phyloP scores from a whole-genome alignment of 1,284 basidiomycete species.

The Cutaneotrichosporon sp. region DNA sequence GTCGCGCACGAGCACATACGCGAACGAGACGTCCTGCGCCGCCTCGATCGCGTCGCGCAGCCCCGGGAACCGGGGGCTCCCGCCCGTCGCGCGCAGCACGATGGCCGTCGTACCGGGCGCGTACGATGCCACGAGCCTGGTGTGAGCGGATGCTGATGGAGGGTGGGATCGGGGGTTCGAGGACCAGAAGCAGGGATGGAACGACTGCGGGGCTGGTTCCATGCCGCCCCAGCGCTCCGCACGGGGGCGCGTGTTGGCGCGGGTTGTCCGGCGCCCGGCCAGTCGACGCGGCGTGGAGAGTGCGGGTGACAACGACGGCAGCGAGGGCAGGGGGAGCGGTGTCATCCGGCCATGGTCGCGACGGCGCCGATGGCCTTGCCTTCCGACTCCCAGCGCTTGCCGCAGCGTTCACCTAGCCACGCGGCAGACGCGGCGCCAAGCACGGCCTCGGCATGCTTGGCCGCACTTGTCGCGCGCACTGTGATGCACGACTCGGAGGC shows the following conservation, averaged over 20 bases:
- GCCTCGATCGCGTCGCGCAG: conserved; percentile 13
- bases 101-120: conserved; percentile 21
- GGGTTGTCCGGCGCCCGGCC: no score
- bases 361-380: not conserved
- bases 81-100: conserved; percentile 29
- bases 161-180: not conserved
- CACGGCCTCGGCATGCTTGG: no score
- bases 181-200: not conserved
- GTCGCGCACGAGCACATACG: conserved; percentile 16
- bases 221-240: not conserved
- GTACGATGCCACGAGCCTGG: conserved; percentile 40
- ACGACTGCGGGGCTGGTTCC: no score
- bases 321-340: not conserved
- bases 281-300: no score
- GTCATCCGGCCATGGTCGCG: not conserved
- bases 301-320: not conserved
- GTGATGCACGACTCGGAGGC: no score
- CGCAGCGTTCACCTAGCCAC: no score
- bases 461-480: not conserved
- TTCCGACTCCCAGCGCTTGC: not conserved
- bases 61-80: conserved; percentile 27
- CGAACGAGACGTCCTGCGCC: conserved; percentile 14
- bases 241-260: not conserved
- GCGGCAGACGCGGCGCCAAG: no score
- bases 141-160: not conserved